Evolutionary conservation across 129 eudicot genomes (phyloP), one percentile per base, ranked within the genome.

Genomic region (Pseudognaphalium luteoalbum): DNA sequence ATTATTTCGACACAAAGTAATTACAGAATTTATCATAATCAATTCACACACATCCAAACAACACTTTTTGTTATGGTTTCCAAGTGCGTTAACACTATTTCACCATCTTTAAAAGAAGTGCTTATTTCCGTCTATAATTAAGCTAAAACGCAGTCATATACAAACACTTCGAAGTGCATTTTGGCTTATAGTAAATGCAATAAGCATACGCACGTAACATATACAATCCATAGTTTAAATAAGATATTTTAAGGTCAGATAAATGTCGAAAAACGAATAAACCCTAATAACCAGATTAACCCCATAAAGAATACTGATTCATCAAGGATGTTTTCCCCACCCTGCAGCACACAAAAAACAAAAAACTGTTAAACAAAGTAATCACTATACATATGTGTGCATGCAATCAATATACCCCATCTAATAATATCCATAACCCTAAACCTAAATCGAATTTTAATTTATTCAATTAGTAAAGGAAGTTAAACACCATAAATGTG

Each of bases 291-390:
- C 64, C 4, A 69, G 61, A 57, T 37, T 19, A 29, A 66, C 25
- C 52, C 5, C 59, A 19, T 28, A 65, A 70, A 88, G 97, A 93
- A 91, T 93, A 91, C 98, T 93, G 98, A 68, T 93, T 93, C 98
- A 93, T 93, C 96, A 93, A 86, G 4, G 98, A 93, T 64, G 98
- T 93, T 89, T 93, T 93, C 20, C 98, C 98, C 17, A 93, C 98
- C 88, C 98, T 93, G 91, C 89, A 85, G 64, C 77, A 76, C 65
- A 85, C 66, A 82, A 32, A 65, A 78, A 37, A 60, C 63, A 70
- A 60, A 64, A 62, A 41, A 37, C 22, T 15, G 10, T 56, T 19
- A 78, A 71, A 42, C 35, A 39, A 68, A 14, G 29, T 44, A 58
- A 65, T 20, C 59, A 32, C 30, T 56, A 42, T 71, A 25, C 54